Base-by-base conservation (phyloP, 805 yeast genomes). In the Maudiozyma pseudohumilis region DNA sequence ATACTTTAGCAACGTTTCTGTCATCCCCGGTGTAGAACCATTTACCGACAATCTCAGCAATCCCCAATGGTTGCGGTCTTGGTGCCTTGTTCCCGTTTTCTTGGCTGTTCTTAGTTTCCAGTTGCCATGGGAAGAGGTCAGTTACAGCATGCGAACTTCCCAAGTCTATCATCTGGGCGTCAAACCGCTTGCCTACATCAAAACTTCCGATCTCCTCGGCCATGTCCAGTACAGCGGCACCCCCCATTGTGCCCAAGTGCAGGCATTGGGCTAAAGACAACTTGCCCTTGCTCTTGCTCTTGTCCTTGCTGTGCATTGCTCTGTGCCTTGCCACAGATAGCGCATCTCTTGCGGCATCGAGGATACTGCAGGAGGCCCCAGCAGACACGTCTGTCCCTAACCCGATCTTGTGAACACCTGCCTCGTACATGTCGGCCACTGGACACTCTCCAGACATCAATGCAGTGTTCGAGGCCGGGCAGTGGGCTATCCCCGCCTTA, bases 1-100 rank as follows among this genome's bases (percentile, higher is more conserved):
- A 92, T 12, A 89, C 96, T 38, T 68, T 68, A 5, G 63, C 52
- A 24, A 89, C 77, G 56, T 92, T 92, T 53, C 97, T 71, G 57
- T 92, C 96, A 60, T 92, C 98, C 15, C 97, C 97, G 41, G 76
- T 73, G 57, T 86, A 92, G 7, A 89, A 64, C 98, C 98, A 92
- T 58, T 86, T 87, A 42, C 83, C 83, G 3, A 87, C 56, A 38
- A 84, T 52, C 51, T 80, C 74, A 21, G 64, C 64, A 20, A 24
- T 27, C 7, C 12, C 21, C 32, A 11, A 27, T n/a, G n/a, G n/a
- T n/a, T n/a, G n/a, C n/a, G n/a, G n/a, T n/a, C n/a, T n/a, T n/a
- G n/a, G n/a, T n/a, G n/a, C n/a, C n/a, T n/a, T n/a, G n/a, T n/a
- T n/a, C n/a, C n/a, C n/a, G 2, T 27, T 18, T n/a, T 11, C 20